Evolutionary conservation across 345 rosid genomes (phyloP).

Genomic region (Reutealis trisperma): DNA sequence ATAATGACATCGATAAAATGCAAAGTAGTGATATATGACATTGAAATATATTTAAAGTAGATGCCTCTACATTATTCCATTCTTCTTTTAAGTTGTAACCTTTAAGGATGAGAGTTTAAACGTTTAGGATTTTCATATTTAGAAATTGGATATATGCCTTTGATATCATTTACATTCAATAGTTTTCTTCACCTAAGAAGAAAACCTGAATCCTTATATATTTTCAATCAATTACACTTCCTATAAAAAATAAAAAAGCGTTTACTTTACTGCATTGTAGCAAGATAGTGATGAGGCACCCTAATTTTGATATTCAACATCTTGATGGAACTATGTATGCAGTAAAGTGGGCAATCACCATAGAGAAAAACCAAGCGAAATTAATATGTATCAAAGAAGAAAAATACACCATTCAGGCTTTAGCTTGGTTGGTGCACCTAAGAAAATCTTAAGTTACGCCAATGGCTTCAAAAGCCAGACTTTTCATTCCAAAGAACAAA

Average conservation of each 20-base stretch:
- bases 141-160: background rate
- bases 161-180: background rate
- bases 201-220: too few species aligned
- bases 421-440: too few species aligned
- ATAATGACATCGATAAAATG: background rate
- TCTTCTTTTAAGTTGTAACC: background rate
- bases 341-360: conserved; percentile 99
- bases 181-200: too few species aligned
- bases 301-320: conserved; percentile 92
- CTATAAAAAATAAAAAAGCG: background rate
- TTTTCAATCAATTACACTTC: background rate
- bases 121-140: background rate
- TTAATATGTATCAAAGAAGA: background rate
- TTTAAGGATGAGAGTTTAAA: background rate
- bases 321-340: conserved; percentile 95
- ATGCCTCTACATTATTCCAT: background rate
- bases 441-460: too few species aligned
- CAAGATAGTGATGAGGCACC: conserved; percentile 90
- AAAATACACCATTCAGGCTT: background rate
- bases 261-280: conserved; percentile 86
- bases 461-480: too few species aligned
- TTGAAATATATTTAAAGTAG: background rate
- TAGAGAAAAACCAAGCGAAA: conserved; percentile 16
- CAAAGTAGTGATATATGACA: background rate
- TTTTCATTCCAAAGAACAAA: too few species aligned